A percentile compares a stretch with the other conserved stretches of the same genome.
phyloP scores from a whole-genome alignment of 2,329 filamentous ascomycete genomes.

The Paraphoma sp. region DNA sequence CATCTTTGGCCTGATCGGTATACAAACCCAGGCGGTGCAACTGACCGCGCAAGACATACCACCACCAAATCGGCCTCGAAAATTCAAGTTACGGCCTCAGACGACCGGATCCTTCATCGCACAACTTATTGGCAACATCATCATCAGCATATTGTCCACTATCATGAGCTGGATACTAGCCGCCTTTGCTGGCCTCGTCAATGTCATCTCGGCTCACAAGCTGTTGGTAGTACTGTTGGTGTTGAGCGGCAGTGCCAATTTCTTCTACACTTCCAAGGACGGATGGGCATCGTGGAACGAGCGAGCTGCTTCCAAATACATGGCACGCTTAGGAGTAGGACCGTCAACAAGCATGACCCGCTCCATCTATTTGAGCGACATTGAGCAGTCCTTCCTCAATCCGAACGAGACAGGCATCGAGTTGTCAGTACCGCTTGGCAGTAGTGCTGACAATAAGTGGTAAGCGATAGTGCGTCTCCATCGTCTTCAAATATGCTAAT shows the following conservation, averaged over 20 bases:
- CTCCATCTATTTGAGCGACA: conserved; percentile 81
- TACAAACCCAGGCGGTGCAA: conserved; percentile 67
- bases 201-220: conserved; percentile 73
- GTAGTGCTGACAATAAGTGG: conserved; percentile 35
- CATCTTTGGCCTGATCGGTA: conserved; percentile 78
- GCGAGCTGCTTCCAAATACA: conserved; percentile 78
- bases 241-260: conserved; percentile 74
- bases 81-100: conserved; percentile 57
- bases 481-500: conserved; percentile 9
- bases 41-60: conserved; percentile 45
- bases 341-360: conserved; percentile 84
- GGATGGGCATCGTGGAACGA: conserved; percentile 85
- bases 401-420: conserved; percentile 42
- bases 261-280: conserved; percentile 76
- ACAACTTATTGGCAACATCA: conserved; percentile 74
- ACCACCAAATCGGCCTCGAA: conserved; percentile 43
- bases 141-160: conserved; percentile 76
- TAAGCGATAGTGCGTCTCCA: conserved; percentile 9
- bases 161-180: conserved; percentile 80
- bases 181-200: conserved; percentile 68
- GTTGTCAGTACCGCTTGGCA: conserved; percentile 21
- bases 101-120: conserved; percentile 72
- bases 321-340: conserved; percentile 79
- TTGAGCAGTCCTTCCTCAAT: conserved; percentile 67
- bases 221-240: conserved; percentile 74